Conservation (phyloP, 345 rosid species). For the Moricandia moricandioides region DNA sequence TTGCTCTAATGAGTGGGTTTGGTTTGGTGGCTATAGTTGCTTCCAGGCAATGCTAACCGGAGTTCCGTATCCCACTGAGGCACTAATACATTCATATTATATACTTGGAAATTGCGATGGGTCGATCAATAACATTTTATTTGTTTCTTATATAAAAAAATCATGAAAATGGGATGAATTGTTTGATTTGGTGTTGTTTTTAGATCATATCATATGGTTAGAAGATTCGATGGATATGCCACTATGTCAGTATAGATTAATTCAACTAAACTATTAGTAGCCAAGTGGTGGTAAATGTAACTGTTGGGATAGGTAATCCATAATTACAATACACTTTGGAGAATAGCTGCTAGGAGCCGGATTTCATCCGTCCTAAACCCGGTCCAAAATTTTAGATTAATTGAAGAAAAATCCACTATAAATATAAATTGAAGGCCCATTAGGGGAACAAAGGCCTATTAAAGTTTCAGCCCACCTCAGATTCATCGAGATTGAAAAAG, state of each 20-base stretch:
- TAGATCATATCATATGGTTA: not conserved
- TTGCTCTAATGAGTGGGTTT: slow-evolving; percentile 30
- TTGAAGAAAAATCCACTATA: too few species aligned
- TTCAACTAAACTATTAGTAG: not conserved
- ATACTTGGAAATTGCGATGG: not conserved
- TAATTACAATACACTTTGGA: too few species aligned
- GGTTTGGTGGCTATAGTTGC: slow-evolving; percentile 34
- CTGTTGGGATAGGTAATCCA: not conserved
- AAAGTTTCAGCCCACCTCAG: too few species aligned
- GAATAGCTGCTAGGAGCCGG: too few species aligned
- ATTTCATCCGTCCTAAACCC: too few species aligned
- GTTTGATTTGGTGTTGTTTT: not conserved
- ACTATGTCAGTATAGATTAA: not conserved
- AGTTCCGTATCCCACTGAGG: slow-evolving; percentile 18
- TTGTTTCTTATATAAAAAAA: not conserved
- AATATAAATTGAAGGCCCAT: too few species aligned
- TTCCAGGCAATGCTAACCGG: slow-evolving; percentile 29
- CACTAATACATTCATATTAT: not conserved
- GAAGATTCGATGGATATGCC: not conserved
- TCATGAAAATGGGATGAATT: not conserved
- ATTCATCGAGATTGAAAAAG: too few species aligned
- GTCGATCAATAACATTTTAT: not conserved
- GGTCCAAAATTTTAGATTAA: too few species aligned
- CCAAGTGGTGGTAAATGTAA: not conserved
- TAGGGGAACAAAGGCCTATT: too few species aligned